Conservation (phyloP, 257 asterid genomes). For the Solanum lignicaule region DNA sequence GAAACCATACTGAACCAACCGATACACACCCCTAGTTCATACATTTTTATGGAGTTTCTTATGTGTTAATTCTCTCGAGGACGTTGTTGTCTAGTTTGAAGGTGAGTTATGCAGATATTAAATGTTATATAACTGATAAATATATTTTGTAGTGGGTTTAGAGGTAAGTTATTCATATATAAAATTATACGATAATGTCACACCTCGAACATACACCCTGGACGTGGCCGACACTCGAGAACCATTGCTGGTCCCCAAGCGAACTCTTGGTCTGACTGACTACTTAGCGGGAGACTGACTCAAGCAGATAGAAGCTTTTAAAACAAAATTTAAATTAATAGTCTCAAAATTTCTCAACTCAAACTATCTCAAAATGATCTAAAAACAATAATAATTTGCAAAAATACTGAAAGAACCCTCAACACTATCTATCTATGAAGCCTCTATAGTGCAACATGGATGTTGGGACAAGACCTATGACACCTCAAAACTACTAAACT, state of each 20-base stretch:
- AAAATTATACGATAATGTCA: not conserved
- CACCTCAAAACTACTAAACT: not conserved
- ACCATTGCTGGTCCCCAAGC: accelerated
- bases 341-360: not conserved
- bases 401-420: not conserved
- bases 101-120: not conserved
- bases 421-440: not conserved
- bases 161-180: not conserved
- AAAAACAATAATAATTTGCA: not conserved
- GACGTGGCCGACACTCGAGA: not conserved
- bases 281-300: not conserved
- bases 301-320: not conserved
- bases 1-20: not conserved
- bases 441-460: not conserved
- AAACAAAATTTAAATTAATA: too few species aligned
- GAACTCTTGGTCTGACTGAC: not conserved
- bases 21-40: not conserved
- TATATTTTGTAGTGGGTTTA: too few species aligned
- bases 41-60: not conserved
- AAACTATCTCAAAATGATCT: not conserved
- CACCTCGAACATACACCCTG: not conserved
- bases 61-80: not conserved
- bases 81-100: not conserved
- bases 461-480: not conserved
- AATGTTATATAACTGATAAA: too few species aligned